Conservation (phyloP, 805 yeast species). For the Cyberlindnera mycetangii region DNA sequence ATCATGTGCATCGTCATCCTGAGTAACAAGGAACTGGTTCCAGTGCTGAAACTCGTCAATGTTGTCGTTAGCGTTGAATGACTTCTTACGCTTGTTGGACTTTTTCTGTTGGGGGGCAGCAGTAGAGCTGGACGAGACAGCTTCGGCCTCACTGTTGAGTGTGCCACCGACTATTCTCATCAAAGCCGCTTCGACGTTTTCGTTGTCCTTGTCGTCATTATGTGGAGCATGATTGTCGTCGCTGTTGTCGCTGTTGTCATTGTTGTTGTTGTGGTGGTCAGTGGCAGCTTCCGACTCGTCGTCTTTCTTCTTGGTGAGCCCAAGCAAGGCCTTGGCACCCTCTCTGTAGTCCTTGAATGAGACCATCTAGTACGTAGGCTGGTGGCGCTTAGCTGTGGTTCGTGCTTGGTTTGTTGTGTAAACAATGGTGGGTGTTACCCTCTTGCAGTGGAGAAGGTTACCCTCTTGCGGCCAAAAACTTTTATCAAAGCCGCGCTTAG, state of each 20-base stretch:
- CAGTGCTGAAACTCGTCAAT: conserved; percentile 29
- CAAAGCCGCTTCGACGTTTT: conserved; percentile 76
- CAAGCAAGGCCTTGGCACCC: conserved; percentile 27
- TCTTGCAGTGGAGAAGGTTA: background rate
- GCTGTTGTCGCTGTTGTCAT: background rate
- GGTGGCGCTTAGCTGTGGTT: background rate
- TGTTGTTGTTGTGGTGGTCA: background rate
- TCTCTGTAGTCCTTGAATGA: conserved; percentile 22
- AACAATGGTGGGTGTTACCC: background rate
- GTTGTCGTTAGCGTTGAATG: conserved; percentile 20
- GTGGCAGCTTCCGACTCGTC: background rate
- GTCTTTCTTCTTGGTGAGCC: conserved; percentile 24
- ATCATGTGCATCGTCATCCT: conserved; percentile 17
- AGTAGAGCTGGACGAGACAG: background rate
- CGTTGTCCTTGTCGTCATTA: conserved; percentile 28
- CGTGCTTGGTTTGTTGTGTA: background rate
- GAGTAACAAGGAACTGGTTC: conserved; percentile 29
- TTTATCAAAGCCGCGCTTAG: too few relatives aligned
- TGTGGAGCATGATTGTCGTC: conserved; percentile 4
- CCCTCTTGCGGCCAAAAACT: background rate
- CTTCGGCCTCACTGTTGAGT: conserved; percentile 31
- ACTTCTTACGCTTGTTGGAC: conserved; percentile 20
- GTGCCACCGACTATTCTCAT: conserved; percentile 69
- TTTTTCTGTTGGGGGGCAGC: conserved; percentile 1
- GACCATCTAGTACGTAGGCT: too few relatives aligned